These are phyloP conservation scores for Amorphotheca resinae DNA, from an alignment of 495 filamentous ascomycete genomes.

Conservation along the genomic window DNA sequence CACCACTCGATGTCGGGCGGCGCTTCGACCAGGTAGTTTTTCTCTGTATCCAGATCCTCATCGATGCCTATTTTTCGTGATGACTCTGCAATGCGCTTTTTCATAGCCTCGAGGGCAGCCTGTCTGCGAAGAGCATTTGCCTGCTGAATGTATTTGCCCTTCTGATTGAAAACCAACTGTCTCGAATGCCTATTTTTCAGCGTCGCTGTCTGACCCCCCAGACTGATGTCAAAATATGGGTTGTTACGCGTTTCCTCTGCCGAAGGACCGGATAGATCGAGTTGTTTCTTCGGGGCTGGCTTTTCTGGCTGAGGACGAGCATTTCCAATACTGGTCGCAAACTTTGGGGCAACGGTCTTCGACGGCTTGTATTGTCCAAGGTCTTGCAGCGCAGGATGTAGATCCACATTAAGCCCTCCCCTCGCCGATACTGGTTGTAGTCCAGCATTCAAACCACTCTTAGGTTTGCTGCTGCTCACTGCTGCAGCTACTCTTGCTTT, in stretches of 20 bases:
- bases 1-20: constrained; percentile 96
- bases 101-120: constrained; percentile 84
- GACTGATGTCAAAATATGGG: constrained; percentile 72
- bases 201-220: constrained; percentile 49
- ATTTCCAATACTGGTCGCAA: constrained; percentile 46
- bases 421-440: constrained; percentile 23
- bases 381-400: constrained; percentile 83
- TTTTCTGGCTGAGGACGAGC: constrained; percentile 36
- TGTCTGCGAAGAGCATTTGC: constrained; percentile 78
- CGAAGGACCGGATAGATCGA: constrained; percentile 59
- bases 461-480: constrained; percentile 20
- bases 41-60: constrained; percentile 81
- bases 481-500: constrained; percentile 74
- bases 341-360: constrained; percentile 43
- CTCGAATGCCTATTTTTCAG: constrained; percentile 53
- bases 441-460: constrained; percentile 19
- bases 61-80: constrained; percentile 79
- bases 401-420: constrained; percentile 75
- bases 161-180: constrained; percentile 82
- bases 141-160: constrained; percentile 93
- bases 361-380: constrained; percentile 48
- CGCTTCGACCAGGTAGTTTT: constrained; percentile 70
- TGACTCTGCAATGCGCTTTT: constrained; percentile 76
- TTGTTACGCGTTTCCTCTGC: constrained; percentile 60
- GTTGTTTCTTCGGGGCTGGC: constrained; percentile 40